Percentiles rank a stretch among this genome's conserved stretches.
phyloP scores from a whole-genome alignment of 495 filamentous ascomycete genomes.

The Antarctomyces pellizariae region DNA sequence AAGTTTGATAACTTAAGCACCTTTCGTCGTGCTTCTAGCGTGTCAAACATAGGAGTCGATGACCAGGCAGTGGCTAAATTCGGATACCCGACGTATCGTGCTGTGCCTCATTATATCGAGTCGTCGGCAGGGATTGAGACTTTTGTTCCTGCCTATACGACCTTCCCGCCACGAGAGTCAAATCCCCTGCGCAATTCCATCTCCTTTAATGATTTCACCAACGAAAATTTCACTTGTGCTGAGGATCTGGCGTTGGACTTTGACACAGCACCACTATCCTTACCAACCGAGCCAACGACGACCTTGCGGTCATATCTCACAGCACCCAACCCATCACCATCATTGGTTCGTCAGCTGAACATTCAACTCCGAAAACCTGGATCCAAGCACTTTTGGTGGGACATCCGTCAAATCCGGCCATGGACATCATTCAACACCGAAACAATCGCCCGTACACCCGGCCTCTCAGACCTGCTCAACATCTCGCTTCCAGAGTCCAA shows the following conservation, averaged over 20 bases:
- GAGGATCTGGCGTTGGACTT: slow-evolving; percentile 10
- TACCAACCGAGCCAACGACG: slow-evolving; percentile 28
- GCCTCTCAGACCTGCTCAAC: slow-evolving; percentile 48
- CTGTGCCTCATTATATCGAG: slow-evolving; percentile 42
- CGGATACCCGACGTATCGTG: slow-evolving; percentile 62
- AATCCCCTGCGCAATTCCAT: slow-evolving; percentile 14
- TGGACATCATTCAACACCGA: slow-evolving; percentile 57
- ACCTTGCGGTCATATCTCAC: slow-evolving; percentile 61
- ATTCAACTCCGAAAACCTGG: slow-evolving; percentile 41
- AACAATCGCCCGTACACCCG: slow-evolving; percentile 49
- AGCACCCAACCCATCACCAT: slow-evolving; percentile 51
- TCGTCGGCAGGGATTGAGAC: slow-evolving; percentile 23
- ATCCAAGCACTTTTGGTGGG: slow-evolving; percentile 82
- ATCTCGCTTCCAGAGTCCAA: slow-evolving; percentile 37
- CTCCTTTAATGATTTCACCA: slow-evolving; percentile 4
- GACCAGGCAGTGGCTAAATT: slow-evolving; percentile 39
- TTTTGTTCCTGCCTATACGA: slow-evolving; percentile 22
- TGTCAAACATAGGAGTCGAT: slow-evolving; percentile 49
- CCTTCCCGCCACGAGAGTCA: slow-evolving; percentile 17
- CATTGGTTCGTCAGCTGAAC: slow-evolving; percentile 59
- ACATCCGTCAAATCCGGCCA: slow-evolving; percentile 61
- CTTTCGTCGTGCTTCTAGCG: slow-evolving; percentile 48
- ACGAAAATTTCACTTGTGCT: slow-evolving; percentile 7
- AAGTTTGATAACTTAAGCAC: too few species aligned
- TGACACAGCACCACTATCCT: too few species aligned